Evolutionary conservation across 805 yeast genomes (phyloP).

Genomic region (Spathaspora hagerdaliae): DNA sequence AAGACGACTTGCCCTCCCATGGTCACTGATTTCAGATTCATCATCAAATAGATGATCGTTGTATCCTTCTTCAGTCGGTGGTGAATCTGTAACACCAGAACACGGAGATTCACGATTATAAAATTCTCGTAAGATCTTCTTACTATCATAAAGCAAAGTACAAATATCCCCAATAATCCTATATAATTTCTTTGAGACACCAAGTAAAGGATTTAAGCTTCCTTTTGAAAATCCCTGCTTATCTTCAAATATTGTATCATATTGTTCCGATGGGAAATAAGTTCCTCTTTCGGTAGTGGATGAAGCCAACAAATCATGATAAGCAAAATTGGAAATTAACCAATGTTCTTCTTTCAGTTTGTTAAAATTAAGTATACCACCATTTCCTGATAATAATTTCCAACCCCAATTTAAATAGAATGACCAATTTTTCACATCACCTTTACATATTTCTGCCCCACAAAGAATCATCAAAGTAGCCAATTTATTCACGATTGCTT

Average conservation of each 20-base stretch:
- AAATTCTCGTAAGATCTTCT: slow-evolving; percentile 18
- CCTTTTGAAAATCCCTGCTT: slow-evolving; percentile 31
- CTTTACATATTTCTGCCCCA: slow-evolving; percentile 80
- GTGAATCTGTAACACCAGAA: background rate
- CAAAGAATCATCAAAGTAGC: slow-evolving; percentile 67
- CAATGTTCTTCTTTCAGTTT: slow-evolving; percentile 61
- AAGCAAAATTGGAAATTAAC: slow-evolving; percentile 74
- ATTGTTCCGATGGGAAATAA: slow-evolving; percentile 59
- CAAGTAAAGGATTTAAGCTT: slow-evolving; percentile 65
- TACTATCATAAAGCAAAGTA: slow-evolving; percentile 51
- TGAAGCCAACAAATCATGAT: slow-evolving; percentile 71
- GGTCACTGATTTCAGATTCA: slow-evolving; percentile 20
- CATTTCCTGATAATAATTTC: slow-evolving; percentile 53
- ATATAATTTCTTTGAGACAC: slow-evolving; percentile 67
- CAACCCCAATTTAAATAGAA: slow-evolving; percentile 64
- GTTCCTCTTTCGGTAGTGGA: slow-evolving; percentile 58
- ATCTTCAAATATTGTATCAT: slow-evolving; percentile 47
- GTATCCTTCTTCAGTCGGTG: slow-evolving; percentile 4
- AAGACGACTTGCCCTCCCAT: slow-evolving; percentile 16
- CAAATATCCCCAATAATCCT: slow-evolving; percentile 65
- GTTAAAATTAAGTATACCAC: slow-evolving; percentile 56
- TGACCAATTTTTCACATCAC: slow-evolving; percentile 77
- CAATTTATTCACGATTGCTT: slow-evolving; percentile 40
- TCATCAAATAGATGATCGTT: slow-evolving; percentile 9
- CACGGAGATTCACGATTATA: slow-evolving; percentile 6